These are phyloP conservation scores for Leccinum obscurum DNA, from an alignment of 768 basidiomycete species.

Conservation along the genomic window DNA sequence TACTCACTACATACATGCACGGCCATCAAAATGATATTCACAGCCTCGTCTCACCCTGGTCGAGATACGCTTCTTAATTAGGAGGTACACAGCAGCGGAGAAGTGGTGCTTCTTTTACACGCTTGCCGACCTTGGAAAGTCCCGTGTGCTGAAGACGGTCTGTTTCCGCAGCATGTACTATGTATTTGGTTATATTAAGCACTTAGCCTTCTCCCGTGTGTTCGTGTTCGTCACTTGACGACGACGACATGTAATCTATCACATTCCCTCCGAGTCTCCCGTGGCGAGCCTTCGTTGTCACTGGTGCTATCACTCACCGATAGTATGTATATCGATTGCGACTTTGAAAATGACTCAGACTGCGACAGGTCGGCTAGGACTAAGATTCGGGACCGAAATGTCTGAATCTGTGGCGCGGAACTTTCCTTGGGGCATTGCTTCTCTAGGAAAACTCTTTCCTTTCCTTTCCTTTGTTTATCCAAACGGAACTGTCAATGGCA, in stretches of 20 bases:
- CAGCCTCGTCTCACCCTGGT: neutral
- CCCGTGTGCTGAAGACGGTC: neutral
- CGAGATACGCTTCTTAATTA: neutral
- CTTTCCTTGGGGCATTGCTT: neutral
- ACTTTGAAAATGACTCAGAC: too few relatives aligned
- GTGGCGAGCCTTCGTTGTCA: neutral
- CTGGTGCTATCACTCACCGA: too few relatives aligned
- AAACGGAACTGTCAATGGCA: neutral
- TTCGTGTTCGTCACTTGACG: neutral
- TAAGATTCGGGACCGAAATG: too few relatives aligned
- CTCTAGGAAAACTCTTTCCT: neutral
- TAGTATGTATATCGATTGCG: too few relatives aligned
- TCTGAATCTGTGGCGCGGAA: neutral
- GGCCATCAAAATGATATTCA: neutral
- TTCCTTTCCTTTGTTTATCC: neutral
- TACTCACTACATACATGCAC: neutral
- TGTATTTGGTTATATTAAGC: neutral
- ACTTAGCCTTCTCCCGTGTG: neutral
- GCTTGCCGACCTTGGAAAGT: neutral
- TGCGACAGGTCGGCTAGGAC: too few relatives aligned
- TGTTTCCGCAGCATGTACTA: neutral
- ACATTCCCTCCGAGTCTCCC: too few relatives aligned
- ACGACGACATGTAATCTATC: neutral
- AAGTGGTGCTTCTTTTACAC: neutral
- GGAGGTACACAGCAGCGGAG: neutral